These are phyloP conservation scores for Medicago ruthenica DNA, from an alignment of 306 rosid genomes.

Conservation along the genomic window DNA sequence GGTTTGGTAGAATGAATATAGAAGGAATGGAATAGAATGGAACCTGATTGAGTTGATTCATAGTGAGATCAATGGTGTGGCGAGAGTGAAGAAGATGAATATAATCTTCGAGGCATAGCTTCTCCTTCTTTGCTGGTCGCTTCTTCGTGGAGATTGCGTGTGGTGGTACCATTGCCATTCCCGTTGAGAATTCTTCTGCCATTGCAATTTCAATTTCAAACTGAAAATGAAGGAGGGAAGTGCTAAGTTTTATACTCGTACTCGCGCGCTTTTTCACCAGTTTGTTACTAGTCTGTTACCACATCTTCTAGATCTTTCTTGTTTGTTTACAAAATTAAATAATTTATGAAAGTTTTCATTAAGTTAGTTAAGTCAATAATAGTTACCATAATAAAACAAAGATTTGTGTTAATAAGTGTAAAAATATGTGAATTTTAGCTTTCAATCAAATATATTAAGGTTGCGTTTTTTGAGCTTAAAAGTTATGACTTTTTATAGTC, in stretches of 20 bases:
- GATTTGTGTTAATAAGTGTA: too few species aligned
- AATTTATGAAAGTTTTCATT: too few species aligned
- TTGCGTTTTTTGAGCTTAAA: too few species aligned
- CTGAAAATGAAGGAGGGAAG: not conserved
- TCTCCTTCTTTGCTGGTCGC: slow-evolving; percentile 37
- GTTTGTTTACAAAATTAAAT: too few species aligned
- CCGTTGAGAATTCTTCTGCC: slow-evolving; percentile 28
- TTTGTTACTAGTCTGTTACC: slow-evolving; percentile 33
- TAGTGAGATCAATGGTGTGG: slow-evolving; percentile 48
- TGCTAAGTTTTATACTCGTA: slow-evolving; percentile 6
- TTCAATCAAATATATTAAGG: too few species aligned
- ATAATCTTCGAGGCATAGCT: slow-evolving; percentile 60
- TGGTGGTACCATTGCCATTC: slow-evolving; percentile 43
- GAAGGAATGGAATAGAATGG: not conserved
- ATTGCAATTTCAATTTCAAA: not conserved
- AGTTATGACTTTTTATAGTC: too few species aligned
- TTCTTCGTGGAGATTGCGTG: slow-evolving; percentile 41
- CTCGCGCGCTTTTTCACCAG: slow-evolving; percentile 7
- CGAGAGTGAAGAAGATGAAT: slow-evolving; percentile 53
- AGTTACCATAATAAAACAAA: too few species aligned
- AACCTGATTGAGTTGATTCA: slow-evolving; percentile 66
- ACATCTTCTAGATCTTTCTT: not conserved
- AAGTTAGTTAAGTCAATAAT: too few species aligned
- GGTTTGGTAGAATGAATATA: not conserved
- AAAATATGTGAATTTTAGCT: too few species aligned